Percentiles rank a stretch among this genome's conserved stretches.
Conservation (phyloP, 129 eudicot species). For the Artemisia argyi region DNA sequence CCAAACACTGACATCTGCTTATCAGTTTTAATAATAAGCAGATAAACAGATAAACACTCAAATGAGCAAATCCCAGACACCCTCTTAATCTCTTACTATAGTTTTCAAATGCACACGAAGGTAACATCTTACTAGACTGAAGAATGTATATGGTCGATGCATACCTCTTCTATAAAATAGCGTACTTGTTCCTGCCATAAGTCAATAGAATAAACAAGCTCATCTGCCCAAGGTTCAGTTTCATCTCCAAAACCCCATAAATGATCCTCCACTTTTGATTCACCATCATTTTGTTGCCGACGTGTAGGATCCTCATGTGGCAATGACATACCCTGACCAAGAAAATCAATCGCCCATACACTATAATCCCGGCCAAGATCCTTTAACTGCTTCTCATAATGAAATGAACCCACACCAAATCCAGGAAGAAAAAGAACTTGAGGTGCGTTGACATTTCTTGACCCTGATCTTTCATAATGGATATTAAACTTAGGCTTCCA, state of each 20-base stretch:
- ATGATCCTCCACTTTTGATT: slow-evolving; percentile 27
- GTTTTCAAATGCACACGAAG: neutral
- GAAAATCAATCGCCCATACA: slow-evolving; percentile 88
- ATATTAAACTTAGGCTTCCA: slow-evolving; percentile 83
- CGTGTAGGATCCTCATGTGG: slow-evolving; percentile 82
- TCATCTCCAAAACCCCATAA: slow-evolving; percentile 92
- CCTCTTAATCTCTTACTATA: no score
- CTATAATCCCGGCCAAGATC: slow-evolving; percentile 91
- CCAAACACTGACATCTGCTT: no score
- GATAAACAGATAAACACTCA: no score
- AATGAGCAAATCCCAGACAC: no score
- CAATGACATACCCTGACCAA: slow-evolving; percentile 96
- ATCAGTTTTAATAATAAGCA: no score
- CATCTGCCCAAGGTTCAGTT: slow-evolving; percentile 87
- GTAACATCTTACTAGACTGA: neutral
- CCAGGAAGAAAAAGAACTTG: slow-evolving; percentile 93
- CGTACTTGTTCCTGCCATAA: slow-evolving; percentile 96
- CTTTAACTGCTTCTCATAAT: slow-evolving; percentile 86
- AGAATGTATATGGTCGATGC: neutral
- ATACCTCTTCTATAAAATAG: slow-evolving; percentile 86
- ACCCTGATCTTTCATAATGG: slow-evolving; percentile 76
- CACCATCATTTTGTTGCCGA: slow-evolving; percentile 18
- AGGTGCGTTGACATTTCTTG: slow-evolving; percentile 56
- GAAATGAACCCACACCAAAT: slow-evolving; percentile 97
- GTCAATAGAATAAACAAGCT: slow-evolving; percentile 82